phyloP scores from a whole-genome alignment of 75 land plant genomes.

The Pseudotsuga menziesii region DNA sequence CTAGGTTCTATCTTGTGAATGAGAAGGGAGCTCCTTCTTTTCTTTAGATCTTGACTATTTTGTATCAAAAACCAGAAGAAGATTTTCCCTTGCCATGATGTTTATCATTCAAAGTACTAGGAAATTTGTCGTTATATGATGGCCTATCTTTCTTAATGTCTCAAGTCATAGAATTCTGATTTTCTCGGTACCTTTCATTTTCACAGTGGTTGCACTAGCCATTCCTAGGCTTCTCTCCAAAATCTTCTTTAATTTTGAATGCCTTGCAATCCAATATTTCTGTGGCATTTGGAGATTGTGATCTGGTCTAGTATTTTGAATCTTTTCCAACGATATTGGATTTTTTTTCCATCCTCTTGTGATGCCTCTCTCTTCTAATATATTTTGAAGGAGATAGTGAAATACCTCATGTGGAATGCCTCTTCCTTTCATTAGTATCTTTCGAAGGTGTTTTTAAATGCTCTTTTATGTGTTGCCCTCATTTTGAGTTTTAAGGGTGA shows the following conservation, averaged over 20 bases:
- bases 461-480: too few species aligned
- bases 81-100: background rate
- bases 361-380: background rate
- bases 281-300: background rate
- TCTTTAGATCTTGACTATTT: constrained; percentile 8
- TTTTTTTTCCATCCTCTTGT: background rate
- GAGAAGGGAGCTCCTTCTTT: background rate
- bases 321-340: background rate
- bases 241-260: background rate
- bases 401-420: too few species aligned
- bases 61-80: background rate
- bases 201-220: background rate
- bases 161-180: background rate
- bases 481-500: background rate
- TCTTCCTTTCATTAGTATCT: too few species aligned
- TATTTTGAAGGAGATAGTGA: background rate
- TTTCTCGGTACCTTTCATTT: constrained; percentile 11
- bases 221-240: background rate
- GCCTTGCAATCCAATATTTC: background rate
- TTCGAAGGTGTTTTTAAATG: background rate
- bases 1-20: background rate
- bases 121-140: constrained; percentile 6
- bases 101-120: background rate
- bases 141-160: too few species aligned
- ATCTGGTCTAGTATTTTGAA: background rate